Conservation (phyloP, 345 rosid species). For the Mangifera indica region DNA sequence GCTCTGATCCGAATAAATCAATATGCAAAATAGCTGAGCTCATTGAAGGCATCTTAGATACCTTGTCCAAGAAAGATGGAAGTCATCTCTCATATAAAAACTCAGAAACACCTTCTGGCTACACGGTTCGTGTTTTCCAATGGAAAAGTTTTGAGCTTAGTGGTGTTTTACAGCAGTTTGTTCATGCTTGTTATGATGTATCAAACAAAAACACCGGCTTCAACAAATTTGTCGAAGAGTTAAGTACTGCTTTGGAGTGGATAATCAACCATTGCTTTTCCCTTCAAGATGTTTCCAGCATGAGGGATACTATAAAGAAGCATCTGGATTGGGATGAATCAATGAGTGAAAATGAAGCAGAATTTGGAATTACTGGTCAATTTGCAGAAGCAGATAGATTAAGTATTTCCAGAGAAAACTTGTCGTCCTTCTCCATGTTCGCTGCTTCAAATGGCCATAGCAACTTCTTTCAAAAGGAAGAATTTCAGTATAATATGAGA, state of each 20-base stretch:
- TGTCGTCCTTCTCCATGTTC: slow-evolving; percentile 13
- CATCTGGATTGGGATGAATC: slow-evolving; percentile 69
- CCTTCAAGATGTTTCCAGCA: slow-evolving; percentile 91
- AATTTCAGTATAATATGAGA: slow-evolving; percentile 20
- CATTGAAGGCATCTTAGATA: slow-evolving; percentile 57
- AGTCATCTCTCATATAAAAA: slow-evolving; percentile 34
- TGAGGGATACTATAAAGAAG: slow-evolving; percentile 67
- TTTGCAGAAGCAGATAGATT: slow-evolving; percentile 39
- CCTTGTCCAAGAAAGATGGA: slow-evolving; percentile 41
- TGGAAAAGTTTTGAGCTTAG: slow-evolving; percentile 82
- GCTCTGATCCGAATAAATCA: slow-evolving; percentile 51
- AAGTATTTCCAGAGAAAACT: slow-evolving; percentile 17
- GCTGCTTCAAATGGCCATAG: slow-evolving; percentile 18
- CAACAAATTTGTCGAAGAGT: slow-evolving; percentile 57
- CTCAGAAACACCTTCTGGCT: slow-evolving; percentile 55
- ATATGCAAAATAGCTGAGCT: slow-evolving; percentile 60
- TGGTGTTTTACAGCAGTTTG: slow-evolving; percentile 53
- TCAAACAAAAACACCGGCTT: slow-evolving; percentile 56
- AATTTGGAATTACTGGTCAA: slow-evolving; percentile 38
- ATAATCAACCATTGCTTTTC: slow-evolving; percentile 84
- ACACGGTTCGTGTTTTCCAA: slow-evolving; percentile 74
- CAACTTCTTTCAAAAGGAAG: slow-evolving; percentile 26
- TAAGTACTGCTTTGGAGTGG: slow-evolving; percentile 72
- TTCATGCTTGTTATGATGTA: slow-evolving; percentile 62
- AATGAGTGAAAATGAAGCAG: slow-evolving; percentile 63